phyloP scores from a whole-genome alignment of 495 filamentous ascomycete genomes.

The Penicillium goetzii region DNA sequence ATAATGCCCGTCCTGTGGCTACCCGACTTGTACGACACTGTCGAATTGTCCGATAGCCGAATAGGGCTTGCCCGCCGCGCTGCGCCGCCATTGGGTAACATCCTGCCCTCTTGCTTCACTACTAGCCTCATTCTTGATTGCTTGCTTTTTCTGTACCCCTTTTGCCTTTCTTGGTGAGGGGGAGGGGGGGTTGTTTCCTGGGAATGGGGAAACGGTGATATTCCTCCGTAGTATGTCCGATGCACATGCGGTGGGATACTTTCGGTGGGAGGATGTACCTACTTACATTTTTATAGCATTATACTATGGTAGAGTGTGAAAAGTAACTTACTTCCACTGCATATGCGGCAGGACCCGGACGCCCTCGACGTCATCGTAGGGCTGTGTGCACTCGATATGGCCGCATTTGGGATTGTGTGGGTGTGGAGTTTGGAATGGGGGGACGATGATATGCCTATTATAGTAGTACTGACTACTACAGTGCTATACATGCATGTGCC shows the following conservation, averaged over 20 bases:
- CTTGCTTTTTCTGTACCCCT: neutral
- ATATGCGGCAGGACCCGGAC: neutral
- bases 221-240: constrained; percentile 27
- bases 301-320: neutral
- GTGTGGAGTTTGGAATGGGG: neutral
- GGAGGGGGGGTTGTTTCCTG: neutral
- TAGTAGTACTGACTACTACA: neutral
- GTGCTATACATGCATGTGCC: neutral
- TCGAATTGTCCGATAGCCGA: constrained; percentile 25
- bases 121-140: constrained; percentile 9
- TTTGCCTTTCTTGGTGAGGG: neutral
- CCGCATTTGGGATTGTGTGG: neutral
- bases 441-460: neutral
- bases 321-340: neutral
- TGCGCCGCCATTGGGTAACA: constrained; percentile 26
- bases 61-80: constrained; percentile 3
- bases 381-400: constrained; percentile 22
- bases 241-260: constrained; percentile 7
- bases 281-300: neutral
- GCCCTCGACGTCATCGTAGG: constrained; percentile 26
- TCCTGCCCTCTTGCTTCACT: neutral
- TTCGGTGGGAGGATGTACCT: neutral
- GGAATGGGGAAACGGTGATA: neutral
- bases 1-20: constrained; percentile 15
- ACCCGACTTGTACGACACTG: constrained; percentile 27